Conservation (phyloP, 306 rosid genomes). For the Begonia masoniana region DNA sequence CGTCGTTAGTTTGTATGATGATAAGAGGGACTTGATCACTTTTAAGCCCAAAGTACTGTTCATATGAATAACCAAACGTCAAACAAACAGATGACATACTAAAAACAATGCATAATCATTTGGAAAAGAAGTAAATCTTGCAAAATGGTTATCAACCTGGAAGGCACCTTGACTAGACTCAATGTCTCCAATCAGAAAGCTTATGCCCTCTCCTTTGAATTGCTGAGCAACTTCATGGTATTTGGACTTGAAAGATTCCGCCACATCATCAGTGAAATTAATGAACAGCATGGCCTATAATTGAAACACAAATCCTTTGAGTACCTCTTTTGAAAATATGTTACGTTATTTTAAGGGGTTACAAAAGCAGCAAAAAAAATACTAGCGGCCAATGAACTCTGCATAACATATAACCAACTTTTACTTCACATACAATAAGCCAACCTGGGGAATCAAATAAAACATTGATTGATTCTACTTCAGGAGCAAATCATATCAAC, state of each 20-base stretch:
- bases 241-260: conserved; percentile 47
- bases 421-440: no score
- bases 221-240: conserved; percentile 66
- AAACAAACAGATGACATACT: conserved; percentile 5
- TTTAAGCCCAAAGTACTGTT: conserved; percentile 69
- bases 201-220: conserved; percentile 35
- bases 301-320: not conserved
- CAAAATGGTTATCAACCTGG: conserved; percentile 36
- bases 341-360: no score
- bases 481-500: no score
- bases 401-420: no score
- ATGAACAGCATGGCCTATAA: conserved; percentile 78
- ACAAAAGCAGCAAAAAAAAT: no score
- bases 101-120: not conserved
- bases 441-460: no score
- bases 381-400: no score
- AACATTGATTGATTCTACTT: no score
- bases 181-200: conserved; percentile 72
- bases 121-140: not conserved
- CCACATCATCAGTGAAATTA: conserved; percentile 41
- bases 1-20: conserved; percentile 43
- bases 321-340: no score
- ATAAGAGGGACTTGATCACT: conserved; percentile 72
- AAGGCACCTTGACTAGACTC: conserved; percentile 63
- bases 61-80: conserved; percentile 12